Evolutionary conservation across 225 moss, liverwort and hornwort genomes (phyloP), one percentile per base, ranked within the genome.

Genomic region (Asterella californica): DNA sequence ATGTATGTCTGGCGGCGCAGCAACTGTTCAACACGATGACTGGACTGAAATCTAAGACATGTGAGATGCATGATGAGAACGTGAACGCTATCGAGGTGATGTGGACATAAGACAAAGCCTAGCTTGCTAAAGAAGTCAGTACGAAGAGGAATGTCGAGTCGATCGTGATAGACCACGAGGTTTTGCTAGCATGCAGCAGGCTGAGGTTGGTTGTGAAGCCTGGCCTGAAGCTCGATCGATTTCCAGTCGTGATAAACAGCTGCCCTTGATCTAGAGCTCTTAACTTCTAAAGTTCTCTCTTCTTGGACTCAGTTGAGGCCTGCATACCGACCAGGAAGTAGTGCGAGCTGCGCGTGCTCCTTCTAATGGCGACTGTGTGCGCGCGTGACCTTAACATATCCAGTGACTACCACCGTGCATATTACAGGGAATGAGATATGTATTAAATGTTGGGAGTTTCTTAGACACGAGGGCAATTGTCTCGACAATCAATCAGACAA

Each of bases 61-160:
- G 68, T 68, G 68, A 15, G 68, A 2, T 38, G 36, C 66, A 68
- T 70, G 69, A 45, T 14, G 69, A 70, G 42, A 38, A 67, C 67
- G 67, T 67, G 66, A 29, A 38, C 38, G n/a, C n/a, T n/a, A n/a
- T n/a, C n/a, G 64, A 64, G 30, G 32, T 57, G 57, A 57, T 57
- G 19, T 24, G 57, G 24, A 57, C 57, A 24, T 19, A 57, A 65
- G 65, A 65, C 33, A 33, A 61, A 27, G 61, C 33, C 10, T 65
- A 65, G 65, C 33, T 33, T 33, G 10, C 32, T 22, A 24, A 17
- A 65, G 65, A 24, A 65, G 65, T 65, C 65, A 65, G 15, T 18
- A 18, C 27, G 15, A 59, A 5, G 59, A 59, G 59, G 6, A 21
- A 59, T 2, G 6, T 25, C 22, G 18, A 25, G 59, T 21, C n/a